A percentile compares a stretch with the other conserved stretches of the same genome.
These are phyloP conservation scores for Mortierella antarctica DNA, from an alignment of 192 early-diverging fungal genomes.

Conservation along the genomic window DNA sequence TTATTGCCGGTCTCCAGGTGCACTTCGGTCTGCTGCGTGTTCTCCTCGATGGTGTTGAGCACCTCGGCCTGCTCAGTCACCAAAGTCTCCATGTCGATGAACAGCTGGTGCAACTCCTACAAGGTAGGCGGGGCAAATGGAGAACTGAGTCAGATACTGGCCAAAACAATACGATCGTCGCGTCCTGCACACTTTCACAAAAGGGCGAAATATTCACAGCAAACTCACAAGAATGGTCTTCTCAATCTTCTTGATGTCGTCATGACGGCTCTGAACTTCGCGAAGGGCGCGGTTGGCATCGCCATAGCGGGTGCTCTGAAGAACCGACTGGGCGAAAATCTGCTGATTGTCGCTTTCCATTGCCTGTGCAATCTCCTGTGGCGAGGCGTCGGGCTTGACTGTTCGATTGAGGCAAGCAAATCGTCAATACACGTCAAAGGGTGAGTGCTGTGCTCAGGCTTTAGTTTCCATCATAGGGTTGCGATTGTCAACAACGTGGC, in stretches of 20 bases:
- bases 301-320: conserved; percentile 73
- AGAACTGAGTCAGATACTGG: background rate
- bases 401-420: background rate
- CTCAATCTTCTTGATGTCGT: conserved; percentile 90
- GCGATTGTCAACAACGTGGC: background rate
- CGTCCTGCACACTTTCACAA: background rate
- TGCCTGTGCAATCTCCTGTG: conserved; percentile 82
- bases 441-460: too few species aligned
- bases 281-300: conserved; percentile 79
- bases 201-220: background rate
- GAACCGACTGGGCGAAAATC: conserved; percentile 87
- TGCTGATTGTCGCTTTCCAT: conserved; percentile 79
- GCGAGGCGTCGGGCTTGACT: conserved; percentile 86
- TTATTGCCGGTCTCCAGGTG: conserved; percentile 76
- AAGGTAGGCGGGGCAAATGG: background rate
- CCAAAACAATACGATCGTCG: background rate
- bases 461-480: too few species aligned
- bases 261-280: conserved; percentile 87
- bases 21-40: conserved; percentile 72
- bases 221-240: conserved; percentile 79
- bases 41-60: conserved; percentile 77
- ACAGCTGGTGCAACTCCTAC: conserved; percentile 88
- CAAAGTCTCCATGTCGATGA: conserved; percentile 89
- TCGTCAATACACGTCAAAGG: too few species aligned
- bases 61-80: conserved; percentile 82